Conservation (phyloP, 2,329 filamentous ascomycete species). For the Aspergillus fijiensis region DNA sequence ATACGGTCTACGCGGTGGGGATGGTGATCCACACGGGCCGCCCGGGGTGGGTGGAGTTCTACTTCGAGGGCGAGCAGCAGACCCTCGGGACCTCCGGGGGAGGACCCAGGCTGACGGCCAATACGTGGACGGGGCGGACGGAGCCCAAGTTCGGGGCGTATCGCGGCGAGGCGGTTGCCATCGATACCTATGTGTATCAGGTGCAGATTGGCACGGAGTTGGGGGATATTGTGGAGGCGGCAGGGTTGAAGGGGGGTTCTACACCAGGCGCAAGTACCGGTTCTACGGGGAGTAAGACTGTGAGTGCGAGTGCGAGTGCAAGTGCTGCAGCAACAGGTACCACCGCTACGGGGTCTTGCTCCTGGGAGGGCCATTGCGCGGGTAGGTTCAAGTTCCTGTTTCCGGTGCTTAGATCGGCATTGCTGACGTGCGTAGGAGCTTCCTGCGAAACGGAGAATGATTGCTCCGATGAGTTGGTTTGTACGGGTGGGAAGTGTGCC, state of each 20-base stretch:
- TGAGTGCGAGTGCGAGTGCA: too few species aligned
- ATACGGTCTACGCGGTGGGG: slow-evolving; percentile 9
- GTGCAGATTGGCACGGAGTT: slow-evolving; percentile 18
- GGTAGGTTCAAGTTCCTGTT: background rate
- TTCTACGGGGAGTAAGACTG: too few species aligned
- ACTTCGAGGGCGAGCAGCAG: slow-evolving; percentile 15
- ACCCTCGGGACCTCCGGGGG: slow-evolving; percentile 1
- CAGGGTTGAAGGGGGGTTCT: background rate
- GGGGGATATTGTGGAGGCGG: slow-evolving; percentile 15
- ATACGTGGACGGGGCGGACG: slow-evolving; percentile 13
- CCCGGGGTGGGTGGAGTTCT: slow-evolving; percentile 15
- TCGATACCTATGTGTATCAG: slow-evolving; percentile 19
- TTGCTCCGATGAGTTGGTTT: background rate
- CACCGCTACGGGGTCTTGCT: background rate
- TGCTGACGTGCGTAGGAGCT: background rate
- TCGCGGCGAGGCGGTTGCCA: slow-evolving; percentile 15
- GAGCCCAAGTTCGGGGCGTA: slow-evolving; percentile 21
- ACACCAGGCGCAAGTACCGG: too few species aligned
- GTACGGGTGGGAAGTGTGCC: background rate
- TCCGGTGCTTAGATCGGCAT: background rate
- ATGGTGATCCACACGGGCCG: slow-evolving; percentile 13
- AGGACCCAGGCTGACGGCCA: slow-evolving; percentile 5
- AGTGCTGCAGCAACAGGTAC: too few species aligned
- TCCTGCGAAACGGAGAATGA: background rate
- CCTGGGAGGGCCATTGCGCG: background rate